Base-by-base conservation (phyloP, 805 yeast genomes). In the Cephaloascus fragrans region DNA sequence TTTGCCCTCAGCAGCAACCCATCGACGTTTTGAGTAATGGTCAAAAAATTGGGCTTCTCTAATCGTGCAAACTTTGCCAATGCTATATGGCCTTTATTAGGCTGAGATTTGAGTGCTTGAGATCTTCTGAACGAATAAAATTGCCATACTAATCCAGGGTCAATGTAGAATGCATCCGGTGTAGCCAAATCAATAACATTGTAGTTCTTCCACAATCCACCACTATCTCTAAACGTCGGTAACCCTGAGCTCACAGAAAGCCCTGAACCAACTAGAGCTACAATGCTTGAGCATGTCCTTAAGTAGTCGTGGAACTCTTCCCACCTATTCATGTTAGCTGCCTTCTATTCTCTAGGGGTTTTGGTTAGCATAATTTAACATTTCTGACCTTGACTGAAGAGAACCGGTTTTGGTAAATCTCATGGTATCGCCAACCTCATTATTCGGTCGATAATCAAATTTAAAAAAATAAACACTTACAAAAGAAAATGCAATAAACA, bases 71-170 rank as follows among this genome's bases (percentile, higher is more conserved):
- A 63, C 52, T 70, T 68, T 0, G 90, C 80, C 36, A 87, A 57
- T 2, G 88, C 82, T 37, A 51, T 53, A 53, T 87, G 96, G 1
- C 90, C 95, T 8, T 51, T 55, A 50, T 87, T 87, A 0, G 96
- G 96, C 37, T 51, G 56, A 0, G 90, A 86, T 35, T 57, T 58
- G 38, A 84, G 60, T 0, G 95, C 89, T 37, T 64, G 64, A 36
- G 61, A 68, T 35, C 96, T 55, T 44, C 94, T 61, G 55, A 76
- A 75, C 3, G 86, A 68, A 56, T 88, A 87, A 50, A 83, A 87
- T 52, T 84, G 90, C 96, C 96, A 87, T 5, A 88, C 96, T 8
- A 86, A 64, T 0, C 85, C 84, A 0, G 96, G 95, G 52, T 87
- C 89, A 16, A 67, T 64, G 42, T 78, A 73, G 55, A 88, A 87